Evolutionary conservation across 1,139 yeast genomes (phyloP).

Genomic region (Yamadazyma atlantica): DNA sequence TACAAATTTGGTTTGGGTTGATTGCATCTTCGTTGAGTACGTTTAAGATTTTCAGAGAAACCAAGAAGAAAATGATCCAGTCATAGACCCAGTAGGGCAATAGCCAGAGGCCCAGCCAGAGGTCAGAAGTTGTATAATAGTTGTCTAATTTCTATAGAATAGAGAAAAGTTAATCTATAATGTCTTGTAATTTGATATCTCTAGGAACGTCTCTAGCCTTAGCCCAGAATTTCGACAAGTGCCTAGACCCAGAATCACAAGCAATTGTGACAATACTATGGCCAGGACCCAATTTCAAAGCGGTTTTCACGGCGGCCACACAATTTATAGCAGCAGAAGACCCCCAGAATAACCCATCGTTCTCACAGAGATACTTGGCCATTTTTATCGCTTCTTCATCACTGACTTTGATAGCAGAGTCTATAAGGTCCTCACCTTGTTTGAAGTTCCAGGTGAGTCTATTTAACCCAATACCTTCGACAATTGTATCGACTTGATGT

Average conservation of each 20-base stretch:
- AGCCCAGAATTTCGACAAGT: conserved; percentile 90
- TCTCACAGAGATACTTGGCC: conserved; percentile 79
- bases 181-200: conserved; percentile 31
- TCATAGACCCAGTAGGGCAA: too few species aligned
- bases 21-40: conserved; percentile 42
- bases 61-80: conserved; percentile 22
- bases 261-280: conserved; percentile 81
- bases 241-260: conserved; percentile 91
- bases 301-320: conserved; percentile 78
- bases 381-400: conserved; percentile 81
- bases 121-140: conserved; percentile 7
- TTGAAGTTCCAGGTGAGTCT: conserved; percentile 80
- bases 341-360: conserved; percentile 91
- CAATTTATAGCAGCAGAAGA: conserved; percentile 91
- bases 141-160: conserved; percentile 2
- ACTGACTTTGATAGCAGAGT: conserved; percentile 74
- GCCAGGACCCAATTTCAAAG: conserved; percentile 58
- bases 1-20: conserved; percentile 52
- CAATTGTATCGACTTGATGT: conserved; percentile 92
- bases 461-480: conserved; percentile 92
- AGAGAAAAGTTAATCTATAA: conserved; percentile 10
- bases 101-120: too few species aligned
- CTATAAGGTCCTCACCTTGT: conserved; percentile 68
- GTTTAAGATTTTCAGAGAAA: conserved; percentile 41
- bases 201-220: conserved; percentile 44